Percentiles rank a stretch among this genome's conserved stretches.
Evolutionary conservation across 768 basidiomycete genomes (phyloP).

Genomic region (Pleurotus cornucopiae): DNA sequence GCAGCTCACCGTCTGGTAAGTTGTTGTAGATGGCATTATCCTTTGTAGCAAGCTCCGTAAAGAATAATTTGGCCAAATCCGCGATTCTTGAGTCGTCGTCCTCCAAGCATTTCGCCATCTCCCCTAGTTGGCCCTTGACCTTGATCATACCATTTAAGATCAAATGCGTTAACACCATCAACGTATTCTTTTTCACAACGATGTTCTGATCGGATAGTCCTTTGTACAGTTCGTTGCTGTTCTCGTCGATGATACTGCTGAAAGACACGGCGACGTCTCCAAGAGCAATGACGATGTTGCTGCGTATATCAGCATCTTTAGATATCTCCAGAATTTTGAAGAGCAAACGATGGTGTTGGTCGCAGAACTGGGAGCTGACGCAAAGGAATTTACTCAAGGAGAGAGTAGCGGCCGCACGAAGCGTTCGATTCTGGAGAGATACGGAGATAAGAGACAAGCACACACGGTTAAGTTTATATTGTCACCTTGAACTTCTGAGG

Average conservation of each 20-base stretch:
- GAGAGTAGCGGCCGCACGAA: slow-evolving; percentile 83
- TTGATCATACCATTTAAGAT: slow-evolving; percentile 99
- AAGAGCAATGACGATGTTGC: slow-evolving; percentile 96
- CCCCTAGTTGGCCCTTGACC: slow-evolving; percentile 97
- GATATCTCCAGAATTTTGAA: slow-evolving; percentile 95
- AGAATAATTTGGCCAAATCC: slow-evolving; percentile 97
- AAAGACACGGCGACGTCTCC: slow-evolving; percentile 99
- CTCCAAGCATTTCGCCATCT: slow-evolving; percentile 99
- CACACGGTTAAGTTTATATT: not conserved
- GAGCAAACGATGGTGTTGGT: slow-evolving; percentile 79
- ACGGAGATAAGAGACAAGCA: slow-evolving; percentile 5
- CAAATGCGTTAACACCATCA: slow-evolving; percentile 96
- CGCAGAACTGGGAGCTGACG: slow-evolving; percentile 91
- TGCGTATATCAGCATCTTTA: slow-evolving; percentile 83
- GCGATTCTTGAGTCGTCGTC: slow-evolving; percentile 83
- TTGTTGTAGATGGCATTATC: slow-evolving; percentile 99
- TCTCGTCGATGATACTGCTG: slow-evolving; percentile 95
- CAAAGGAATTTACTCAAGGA: slow-evolving; percentile 96
- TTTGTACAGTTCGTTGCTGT: slow-evolving; percentile 91
- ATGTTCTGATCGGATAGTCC: slow-evolving; percentile 85
- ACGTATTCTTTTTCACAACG: slow-evolving; percentile 97
- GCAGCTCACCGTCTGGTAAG: slow-evolving; percentile 78
- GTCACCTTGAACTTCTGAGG: slow-evolving; percentile 87
- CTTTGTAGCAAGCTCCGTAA: slow-evolving; percentile 92
- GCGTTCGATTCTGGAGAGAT: slow-evolving; percentile 64